These are phyloP conservation scores for Boletellus ananiceps DNA, from an alignment of 768 basidiomycete species.

Conservation along the genomic window DNA sequence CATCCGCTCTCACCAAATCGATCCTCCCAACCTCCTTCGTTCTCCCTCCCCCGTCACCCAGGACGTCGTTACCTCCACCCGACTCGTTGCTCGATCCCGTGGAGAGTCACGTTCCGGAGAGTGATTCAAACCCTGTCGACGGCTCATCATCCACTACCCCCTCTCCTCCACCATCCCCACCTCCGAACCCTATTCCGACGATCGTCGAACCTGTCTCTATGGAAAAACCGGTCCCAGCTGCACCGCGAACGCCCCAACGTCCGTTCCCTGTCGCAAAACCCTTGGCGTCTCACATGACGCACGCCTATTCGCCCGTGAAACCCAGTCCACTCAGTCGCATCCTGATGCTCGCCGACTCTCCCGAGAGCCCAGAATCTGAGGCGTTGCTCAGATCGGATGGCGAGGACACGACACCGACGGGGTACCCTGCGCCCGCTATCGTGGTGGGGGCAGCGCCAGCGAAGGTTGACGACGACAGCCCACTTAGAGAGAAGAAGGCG, in stretches of 20 bases:
- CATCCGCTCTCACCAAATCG: constrained; percentile 34
- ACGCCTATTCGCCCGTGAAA: constrained; percentile 77
- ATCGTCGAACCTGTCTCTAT: constrained; percentile 17
- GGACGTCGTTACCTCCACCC: constrained; percentile 49
- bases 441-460: constrained; percentile 7
- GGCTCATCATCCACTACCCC: neutral
- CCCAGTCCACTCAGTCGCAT: constrained; percentile 81
- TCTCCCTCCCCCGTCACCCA: constrained; percentile 73
- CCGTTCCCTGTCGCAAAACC: constrained; percentile 73
- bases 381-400: neutral
- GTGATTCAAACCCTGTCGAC: neutral
- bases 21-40: constrained; percentile 69
- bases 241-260: constrained; percentile 29
- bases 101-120: constrained; percentile 16
- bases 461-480: constrained; percentile 40
- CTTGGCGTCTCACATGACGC: constrained; percentile 61
- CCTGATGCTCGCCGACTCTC: constrained; percentile 64
- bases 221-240: constrained; percentile 1
- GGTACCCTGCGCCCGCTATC: constrained; percentile 17
- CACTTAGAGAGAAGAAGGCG: constrained; percentile 48
- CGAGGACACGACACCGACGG: constrained; percentile 24
- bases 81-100: constrained; percentile 34
- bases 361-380: constrained; percentile 34
- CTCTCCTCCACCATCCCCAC: neutral
- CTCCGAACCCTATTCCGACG: constrained; percentile 16